Conservation (phyloP, 2,329 filamentous ascomycete species). For the Ophiocordyceps camponoti-saundersi region DNA sequence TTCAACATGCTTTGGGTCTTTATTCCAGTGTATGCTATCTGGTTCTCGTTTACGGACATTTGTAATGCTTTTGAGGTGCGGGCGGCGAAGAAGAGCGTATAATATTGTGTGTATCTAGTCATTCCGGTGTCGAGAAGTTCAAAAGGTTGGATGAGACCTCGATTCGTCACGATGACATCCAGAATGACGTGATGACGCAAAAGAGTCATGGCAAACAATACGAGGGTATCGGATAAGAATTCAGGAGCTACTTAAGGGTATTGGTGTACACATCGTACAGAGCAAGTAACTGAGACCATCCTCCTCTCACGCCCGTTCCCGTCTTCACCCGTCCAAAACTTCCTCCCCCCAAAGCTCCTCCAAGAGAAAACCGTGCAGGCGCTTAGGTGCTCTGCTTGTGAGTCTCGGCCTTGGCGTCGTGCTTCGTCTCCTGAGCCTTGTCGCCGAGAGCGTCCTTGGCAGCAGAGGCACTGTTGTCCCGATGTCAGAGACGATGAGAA, state of each 20-base stretch:
- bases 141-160: too few relatives aligned
- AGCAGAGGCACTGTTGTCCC: slow-evolving; percentile 22
- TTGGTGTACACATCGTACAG: background rate
- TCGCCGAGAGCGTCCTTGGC: slow-evolving; percentile 30
- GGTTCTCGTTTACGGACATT: slow-evolving; percentile 36
- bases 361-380: background rate
- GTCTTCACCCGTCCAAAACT: background rate
- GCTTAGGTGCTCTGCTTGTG: slow-evolving; percentile 23
- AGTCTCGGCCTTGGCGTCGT: slow-evolving; percentile 20
- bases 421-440: slow-evolving; percentile 25
- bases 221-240: background rate
- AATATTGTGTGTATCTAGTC: too few relatives aligned
- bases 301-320: background rate
- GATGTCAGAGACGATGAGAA: background rate
- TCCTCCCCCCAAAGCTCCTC: background rate
- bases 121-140: too few relatives aligned
- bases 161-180: too few relatives aligned
- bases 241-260: background rate
- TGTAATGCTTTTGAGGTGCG: slow-evolving; percentile 28
- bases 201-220: too few relatives aligned
- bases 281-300: background rate
- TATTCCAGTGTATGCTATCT: slow-evolving; percentile 42
- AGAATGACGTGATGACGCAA: too few relatives aligned
- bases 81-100: slow-evolving; percentile 13
- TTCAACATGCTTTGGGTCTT: slow-evolving; percentile 55